Conservation (phyloP, 495 filamentous ascomycete species). For the Corynascus novoguineensis region DNA sequence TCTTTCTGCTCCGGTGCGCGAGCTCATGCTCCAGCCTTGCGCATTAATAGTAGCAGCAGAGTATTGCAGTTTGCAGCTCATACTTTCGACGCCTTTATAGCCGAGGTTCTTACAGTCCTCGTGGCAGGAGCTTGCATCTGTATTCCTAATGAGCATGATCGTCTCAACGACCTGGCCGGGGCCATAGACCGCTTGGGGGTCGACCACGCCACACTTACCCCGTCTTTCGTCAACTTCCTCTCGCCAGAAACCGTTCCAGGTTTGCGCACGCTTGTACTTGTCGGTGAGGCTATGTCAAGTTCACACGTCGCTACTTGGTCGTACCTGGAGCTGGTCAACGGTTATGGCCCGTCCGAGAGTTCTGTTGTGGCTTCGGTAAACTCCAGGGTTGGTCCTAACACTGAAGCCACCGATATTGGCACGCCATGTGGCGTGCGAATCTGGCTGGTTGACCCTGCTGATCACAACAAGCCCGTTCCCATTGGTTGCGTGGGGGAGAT, state of each 20-base stretch:
- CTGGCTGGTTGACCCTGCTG: constrained; percentile 53
- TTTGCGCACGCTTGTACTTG: constrained; percentile 22
- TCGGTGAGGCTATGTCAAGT: constrained; percentile 24
- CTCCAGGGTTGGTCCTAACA: constrained; percentile 12
- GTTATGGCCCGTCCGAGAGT: constrained; percentile 30
- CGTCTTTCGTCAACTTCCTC: constrained; percentile 43
- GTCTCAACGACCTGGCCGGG: constrained; percentile 25
- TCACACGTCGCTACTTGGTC: constrained; percentile 30
- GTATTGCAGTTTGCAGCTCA: constrained; percentile 58
- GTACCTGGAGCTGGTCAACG: constrained; percentile 31
- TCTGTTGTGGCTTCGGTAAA: constrained; percentile 14
- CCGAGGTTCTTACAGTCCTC: constrained; percentile 53
- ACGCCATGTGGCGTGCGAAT: constrained; percentile 35
- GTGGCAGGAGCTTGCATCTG: constrained; percentile 45
- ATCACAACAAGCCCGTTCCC: constrained; percentile 44
- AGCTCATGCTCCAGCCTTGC: constrained; percentile 37
- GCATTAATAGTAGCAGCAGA: constrained; percentile 33
- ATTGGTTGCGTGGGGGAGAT: constrained; percentile 47
- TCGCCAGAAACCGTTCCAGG: constrained; percentile 14
- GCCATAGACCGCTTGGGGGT: constrained; percentile 23
- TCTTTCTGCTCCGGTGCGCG: constrained; percentile 34
- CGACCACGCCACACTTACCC: constrained; percentile 35
- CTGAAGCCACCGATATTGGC: constrained; percentile 41
- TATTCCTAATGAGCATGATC: constrained; percentile 33
- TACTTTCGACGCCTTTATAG: constrained; percentile 55